Evolutionary conservation across 495 filamentous ascomycete genomes (phyloP).

Genomic region (Tuber umbilicatum): DNA sequence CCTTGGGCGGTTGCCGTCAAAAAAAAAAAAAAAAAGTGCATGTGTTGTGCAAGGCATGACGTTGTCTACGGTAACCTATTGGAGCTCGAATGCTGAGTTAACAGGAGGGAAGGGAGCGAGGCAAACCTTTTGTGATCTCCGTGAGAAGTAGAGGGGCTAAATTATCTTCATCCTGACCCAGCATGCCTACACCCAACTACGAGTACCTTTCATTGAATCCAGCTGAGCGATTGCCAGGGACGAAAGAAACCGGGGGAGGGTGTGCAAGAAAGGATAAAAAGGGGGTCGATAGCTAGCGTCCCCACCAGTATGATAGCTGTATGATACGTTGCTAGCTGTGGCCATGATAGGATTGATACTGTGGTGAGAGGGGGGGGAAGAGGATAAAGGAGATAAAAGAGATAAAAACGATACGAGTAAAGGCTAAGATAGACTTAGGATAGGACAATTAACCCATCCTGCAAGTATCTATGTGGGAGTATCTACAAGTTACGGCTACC

Average conservation of each 20-base stretch:
- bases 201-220: background rate
- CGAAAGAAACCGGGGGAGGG: background rate
- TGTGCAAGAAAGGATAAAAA: background rate
- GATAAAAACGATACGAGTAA: background rate
- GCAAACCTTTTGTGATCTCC: background rate
- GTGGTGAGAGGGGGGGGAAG: background rate
- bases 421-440: background rate
- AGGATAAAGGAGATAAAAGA: background rate
- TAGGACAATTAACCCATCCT: background rate
- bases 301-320: background rate
- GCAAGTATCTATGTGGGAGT: too few species aligned
- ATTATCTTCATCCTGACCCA: background rate
- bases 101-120: background rate
- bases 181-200: background rate
- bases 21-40: background rate
- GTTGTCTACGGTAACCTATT: background rate
- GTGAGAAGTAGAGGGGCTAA: background rate
- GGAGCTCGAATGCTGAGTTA: background rate
- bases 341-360: background rate
- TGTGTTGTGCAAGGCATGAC: background rate
- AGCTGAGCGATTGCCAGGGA: conserved; percentile 1
- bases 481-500: background rate
- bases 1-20: background rate
- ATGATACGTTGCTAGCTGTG: background rate
- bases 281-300: background rate